A percentile compares a stretch with the other conserved stretches of the same genome.
These are phyloP conservation scores for Eucalyptus pauciflora DNA, from an alignment of 345 rosid species.

Conservation along the genomic window DNA sequence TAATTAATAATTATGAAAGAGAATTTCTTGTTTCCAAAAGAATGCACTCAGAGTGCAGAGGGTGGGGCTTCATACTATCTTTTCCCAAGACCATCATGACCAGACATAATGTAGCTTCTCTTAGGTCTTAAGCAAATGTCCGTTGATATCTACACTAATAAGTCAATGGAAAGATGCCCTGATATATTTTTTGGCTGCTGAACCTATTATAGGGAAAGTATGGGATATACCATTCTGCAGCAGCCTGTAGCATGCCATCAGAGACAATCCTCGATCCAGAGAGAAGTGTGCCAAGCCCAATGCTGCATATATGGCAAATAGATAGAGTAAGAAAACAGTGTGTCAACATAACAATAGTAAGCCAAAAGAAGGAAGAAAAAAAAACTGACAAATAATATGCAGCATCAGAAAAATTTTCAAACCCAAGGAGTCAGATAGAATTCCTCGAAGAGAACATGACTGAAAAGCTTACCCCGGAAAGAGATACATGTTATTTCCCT, in stretches of 20 bases:
- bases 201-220: neutral
- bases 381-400: neutral
- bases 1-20: neutral
- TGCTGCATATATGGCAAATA: conserved; percentile 26
- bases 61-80: neutral
- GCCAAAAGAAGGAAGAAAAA: neutral
- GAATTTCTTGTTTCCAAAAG: neutral
- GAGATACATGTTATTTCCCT: conserved; percentile 98
- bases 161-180: neutral
- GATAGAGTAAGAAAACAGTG: neutral
- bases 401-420: neutral
- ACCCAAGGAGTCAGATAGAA: neutral
- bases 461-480: conserved; percentile 79
- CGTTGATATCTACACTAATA: neutral
- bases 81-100: neutral
- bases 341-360: neutral
- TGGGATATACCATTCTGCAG: conserved; percentile 72
- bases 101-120: neutral
- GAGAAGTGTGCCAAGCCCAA: conserved; percentile 96
- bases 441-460: neutral
- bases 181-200: neutral
- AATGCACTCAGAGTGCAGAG: neutral
- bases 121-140: neutral
- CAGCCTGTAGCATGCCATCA: conserved; percentile 99
- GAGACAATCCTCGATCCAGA: conserved; percentile 82